Evolutionary conservation across 1,139 yeast species (phyloP), one percentile per base, ranked within the genome.

Genomic region (Lodderomyces elongisporus): DNA sequence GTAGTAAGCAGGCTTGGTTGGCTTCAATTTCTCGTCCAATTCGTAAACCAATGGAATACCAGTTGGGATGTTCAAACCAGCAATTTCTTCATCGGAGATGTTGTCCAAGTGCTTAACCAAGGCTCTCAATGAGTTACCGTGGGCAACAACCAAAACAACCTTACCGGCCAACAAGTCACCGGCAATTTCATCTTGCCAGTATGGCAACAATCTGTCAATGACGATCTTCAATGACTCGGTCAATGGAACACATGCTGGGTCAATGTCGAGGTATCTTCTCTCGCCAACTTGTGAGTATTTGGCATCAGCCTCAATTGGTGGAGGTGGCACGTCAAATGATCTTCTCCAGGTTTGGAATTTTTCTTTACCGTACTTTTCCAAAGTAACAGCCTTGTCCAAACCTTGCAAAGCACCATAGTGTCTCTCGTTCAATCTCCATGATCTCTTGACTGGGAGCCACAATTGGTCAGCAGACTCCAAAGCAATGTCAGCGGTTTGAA

Each of bases 321-420:
- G 97, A 49, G 98, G 98, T 56, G 97, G 97, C 40, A 89, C 80
- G 59, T 91, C 96, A 60, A 79, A 91, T 23, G 96, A 88, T 74
- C 98, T 85, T 84, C 98, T 85, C 91, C 93, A 89, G 56, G 81
- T 84, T 77, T 81, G 89, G 84, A 91, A 91, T 71, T 87, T 78
- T 63, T 88, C 96, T 54, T 77, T 69, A 57, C 98, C 98, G 70
- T 78, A 89, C 56, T 77, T 66, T 56, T 79, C 91, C 60, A 87
- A 77, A 48, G 96, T 85, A 55, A 77, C 88, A 49, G 96, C 96
- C 76, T 89, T 89, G 75, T 89, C 94, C 76, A 89, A 89, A 62
- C 98, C 98, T 72, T 91, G 97, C 56, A 91, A 77, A 52, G 88
- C 96, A 76, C 98, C 98, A 71, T 89, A 89, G 71, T 89, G 97